Conservation (phyloP, 169 alveolate genomes). For the Toxoplasma gondii region DNA sequence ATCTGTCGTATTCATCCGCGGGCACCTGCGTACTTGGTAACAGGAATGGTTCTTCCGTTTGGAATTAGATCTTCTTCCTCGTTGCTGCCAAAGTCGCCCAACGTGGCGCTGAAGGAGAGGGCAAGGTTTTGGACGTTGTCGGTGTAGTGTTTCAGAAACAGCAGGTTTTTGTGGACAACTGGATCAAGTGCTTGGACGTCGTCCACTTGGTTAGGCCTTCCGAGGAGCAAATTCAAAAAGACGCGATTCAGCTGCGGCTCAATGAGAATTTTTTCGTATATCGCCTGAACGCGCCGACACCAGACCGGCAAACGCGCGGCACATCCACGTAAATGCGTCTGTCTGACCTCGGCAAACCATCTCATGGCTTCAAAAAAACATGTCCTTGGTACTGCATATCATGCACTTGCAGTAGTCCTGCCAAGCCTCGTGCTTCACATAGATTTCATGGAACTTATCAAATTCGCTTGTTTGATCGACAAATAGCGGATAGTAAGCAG, state of each 20-base stretch:
- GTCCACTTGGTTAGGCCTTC: constrained; percentile 82
- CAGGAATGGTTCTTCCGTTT: constrained; percentile 78
- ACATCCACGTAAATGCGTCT: not conserved
- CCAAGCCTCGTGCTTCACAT: no score
- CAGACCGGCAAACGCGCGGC: not conserved
- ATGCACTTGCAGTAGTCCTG: no score
- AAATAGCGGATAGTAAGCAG: no score
- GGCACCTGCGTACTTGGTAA: constrained; percentile 71
- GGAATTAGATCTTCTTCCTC: constrained; percentile 76
- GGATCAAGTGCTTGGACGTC: constrained; percentile 85
- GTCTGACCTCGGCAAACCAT: not conserved
- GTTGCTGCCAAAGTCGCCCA: constrained; percentile 45
- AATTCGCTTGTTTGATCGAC: no score
- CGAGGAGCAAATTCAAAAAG: constrained; percentile 86
- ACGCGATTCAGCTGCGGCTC: constrained; percentile 91
- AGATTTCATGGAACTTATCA: no score
- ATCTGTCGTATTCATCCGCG: no score
- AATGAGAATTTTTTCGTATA: constrained; percentile 90
- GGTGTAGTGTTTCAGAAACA: constrained; percentile 41
- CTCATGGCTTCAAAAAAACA: not conserved
- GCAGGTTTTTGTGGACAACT: constrained; percentile 57
- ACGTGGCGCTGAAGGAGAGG: constrained; percentile 74
- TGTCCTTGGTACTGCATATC: not conserved
- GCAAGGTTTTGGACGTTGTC: constrained; percentile 75
- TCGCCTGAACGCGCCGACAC: constrained; percentile 74